phyloP scores from a whole-genome alignment of 2,329 filamentous ascomycete species.

The Paecilomyces sp. region DNA sequence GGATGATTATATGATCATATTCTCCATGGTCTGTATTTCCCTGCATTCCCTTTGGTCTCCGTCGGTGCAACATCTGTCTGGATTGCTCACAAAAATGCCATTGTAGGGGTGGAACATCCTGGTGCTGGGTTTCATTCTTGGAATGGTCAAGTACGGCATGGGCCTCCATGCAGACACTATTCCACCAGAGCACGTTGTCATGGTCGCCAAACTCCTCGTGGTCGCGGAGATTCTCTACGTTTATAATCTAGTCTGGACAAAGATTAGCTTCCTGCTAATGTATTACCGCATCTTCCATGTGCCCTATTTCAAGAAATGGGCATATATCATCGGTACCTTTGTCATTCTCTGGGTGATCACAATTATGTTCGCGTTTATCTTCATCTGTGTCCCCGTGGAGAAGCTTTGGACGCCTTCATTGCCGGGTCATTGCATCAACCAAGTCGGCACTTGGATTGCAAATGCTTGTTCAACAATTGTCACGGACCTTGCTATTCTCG shows the following conservation, averaged over 20 bases:
- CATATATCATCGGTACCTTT: constrained; percentile 17
- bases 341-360: constrained; percentile 18
- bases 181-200: constrained; percentile 24
- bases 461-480: constrained; percentile 17
- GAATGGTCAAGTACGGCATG: constrained; percentile 42
- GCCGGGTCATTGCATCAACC: constrained; percentile 19
- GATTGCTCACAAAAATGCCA: neutral
- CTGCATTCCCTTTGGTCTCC: neutral
- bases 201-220: constrained; percentile 24
- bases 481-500: constrained; percentile 17
- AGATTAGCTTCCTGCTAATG: constrained; percentile 18
- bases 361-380: constrained; percentile 20
- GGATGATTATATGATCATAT: constrained; percentile 46
- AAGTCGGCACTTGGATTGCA: constrained; percentile 19
- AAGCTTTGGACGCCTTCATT: constrained; percentile 19
- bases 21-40: constrained; percentile 37
- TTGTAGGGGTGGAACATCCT: constrained; percentile 16
- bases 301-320: constrained; percentile 19
- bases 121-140: constrained; percentile 43
- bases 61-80: neutral
- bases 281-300: constrained; percentile 23
- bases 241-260: constrained; percentile 23
- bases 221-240: constrained; percentile 35
- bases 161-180: constrained; percentile 41
- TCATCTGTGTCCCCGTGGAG: constrained; percentile 21